These are phyloP conservation scores for Backusella sp. DNA, from an alignment of 192 early-diverging fungal species.

Conservation along the genomic window DNA sequence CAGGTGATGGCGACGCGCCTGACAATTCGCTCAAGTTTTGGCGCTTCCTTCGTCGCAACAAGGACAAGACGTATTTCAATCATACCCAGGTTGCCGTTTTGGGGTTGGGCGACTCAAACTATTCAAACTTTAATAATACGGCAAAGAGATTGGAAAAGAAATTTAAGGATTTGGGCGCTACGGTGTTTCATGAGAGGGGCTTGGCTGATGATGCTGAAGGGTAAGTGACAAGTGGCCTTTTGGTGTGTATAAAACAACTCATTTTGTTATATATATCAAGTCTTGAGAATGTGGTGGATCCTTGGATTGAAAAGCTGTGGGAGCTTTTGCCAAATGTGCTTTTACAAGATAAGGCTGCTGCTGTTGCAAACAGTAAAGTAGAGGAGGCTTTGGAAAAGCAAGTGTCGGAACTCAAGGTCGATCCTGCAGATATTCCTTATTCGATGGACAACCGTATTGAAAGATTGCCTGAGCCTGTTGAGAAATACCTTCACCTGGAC, in stretches of 20 bases:
- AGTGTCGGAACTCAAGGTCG: constrained; percentile 1
- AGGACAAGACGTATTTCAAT: constrained; percentile 56
- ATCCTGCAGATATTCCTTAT: constrained; percentile 17
- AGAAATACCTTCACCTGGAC: constrained; percentile 20
- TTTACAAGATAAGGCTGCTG: neutral
- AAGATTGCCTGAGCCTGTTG: constrained; percentile 16
- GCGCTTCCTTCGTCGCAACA: constrained; percentile 75
- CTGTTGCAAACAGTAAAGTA: neutral
- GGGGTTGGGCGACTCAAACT: constrained; percentile 94
- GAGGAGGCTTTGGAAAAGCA: constrained; percentile 15
- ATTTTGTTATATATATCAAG: constrained; percentile 17
- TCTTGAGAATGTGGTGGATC: constrained; percentile 85
- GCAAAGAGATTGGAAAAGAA: constrained; percentile 78
- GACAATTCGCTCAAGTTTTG: constrained; percentile 94
- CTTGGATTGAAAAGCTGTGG: constrained; percentile 91
- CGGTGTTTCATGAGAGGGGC: constrained; percentile 71
- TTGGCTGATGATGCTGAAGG: constrained; percentile 93
- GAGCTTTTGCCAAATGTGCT: constrained; percentile 53
- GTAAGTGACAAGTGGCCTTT: constrained; percentile 32
- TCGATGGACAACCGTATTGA: neutral
- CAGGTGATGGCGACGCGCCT: constrained; percentile 95
- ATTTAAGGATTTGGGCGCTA: constrained; percentile 72
- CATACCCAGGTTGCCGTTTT: constrained; percentile 47
- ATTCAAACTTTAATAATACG: constrained; percentile 89
- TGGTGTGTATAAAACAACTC: neutral